Percentiles rank a stretch among this genome's conserved stretches.
Conservation (phyloP, 345 rosid species). For the Salix suchowensis region DNA sequence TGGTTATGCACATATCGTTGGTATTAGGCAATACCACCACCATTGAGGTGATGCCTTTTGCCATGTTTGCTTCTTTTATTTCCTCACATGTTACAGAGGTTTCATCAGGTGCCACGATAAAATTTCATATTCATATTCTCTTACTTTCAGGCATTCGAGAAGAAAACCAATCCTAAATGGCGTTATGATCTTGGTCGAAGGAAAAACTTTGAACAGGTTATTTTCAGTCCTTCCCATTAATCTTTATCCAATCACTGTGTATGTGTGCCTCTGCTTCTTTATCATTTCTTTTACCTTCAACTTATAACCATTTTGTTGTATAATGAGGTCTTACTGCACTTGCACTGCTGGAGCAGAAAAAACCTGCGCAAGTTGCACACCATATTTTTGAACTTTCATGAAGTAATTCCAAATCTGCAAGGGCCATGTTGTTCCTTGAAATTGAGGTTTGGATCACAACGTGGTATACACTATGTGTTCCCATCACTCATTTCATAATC, state of each 20-base stretch:
- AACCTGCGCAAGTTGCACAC: not conserved
- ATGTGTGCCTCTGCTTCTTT: not conserved
- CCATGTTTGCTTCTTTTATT: not conserved
- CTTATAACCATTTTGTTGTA: not conserved
- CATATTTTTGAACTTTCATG: not conserved
- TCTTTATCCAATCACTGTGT: not conserved
- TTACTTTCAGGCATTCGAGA: slow-evolving; percentile 23
- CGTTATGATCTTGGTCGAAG: slow-evolving; percentile 26
- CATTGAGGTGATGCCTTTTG: slow-evolving; percentile 22
- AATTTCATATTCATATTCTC: not conserved
- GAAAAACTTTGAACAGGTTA: slow-evolving; percentile 32
- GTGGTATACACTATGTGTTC: no score
- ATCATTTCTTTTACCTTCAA: not conserved
- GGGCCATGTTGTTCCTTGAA: not conserved
- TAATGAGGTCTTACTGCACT: not conserved
- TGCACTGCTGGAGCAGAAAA: not conserved
- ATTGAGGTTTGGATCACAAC: not conserved
- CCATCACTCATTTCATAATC: not conserved
- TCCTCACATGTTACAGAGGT: not conserved
- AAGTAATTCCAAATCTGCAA: not conserved
- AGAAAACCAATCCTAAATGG: slow-evolving; percentile 24
- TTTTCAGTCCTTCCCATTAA: not conserved
- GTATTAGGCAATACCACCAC: slow-evolving; percentile 28
- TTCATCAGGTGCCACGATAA: not conserved
- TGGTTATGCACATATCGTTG: slow-evolving; percentile 25